Base-by-base conservation (phyloP, 2,329 filamentous ascomycete genomes). In the Penicillium griseofulvum region DNA sequence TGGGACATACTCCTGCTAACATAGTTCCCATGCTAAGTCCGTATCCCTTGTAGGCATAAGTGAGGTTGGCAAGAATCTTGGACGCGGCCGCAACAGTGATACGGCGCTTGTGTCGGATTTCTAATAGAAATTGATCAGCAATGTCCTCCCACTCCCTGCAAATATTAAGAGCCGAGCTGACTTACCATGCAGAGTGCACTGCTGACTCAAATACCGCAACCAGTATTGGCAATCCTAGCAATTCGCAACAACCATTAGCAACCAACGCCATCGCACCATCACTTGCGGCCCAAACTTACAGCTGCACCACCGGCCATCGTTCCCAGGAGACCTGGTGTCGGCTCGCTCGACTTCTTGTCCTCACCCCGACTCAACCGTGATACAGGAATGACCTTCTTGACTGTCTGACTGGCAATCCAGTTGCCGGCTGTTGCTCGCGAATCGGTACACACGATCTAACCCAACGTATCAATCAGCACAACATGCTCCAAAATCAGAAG, bases 331-430 rank as follows among this genome's bases (percentile, higher is more conserved):
- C 72, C 72, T 17, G 72, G 72, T 22, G 67, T 68, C 16, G 72
- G 71, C 4, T 64, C 64, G 54, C 68, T 65, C 8, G 66, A 57
- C 14, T 65, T 59, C 66, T 72, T 73, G 60, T 74, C 71, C 57
- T 72, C 69, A 49, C 68, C 70, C 50, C 71, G 67, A 55, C 71
- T 74, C 70, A 74, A 65, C 54, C 71, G 69, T 52, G 72, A 74
- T 37, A 74, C 72, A 26, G 72, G 72, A 72, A 99, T 97, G 66
- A 99, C 94, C 84, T 99, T 99, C 87, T 99, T 99, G 72, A 99
- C 94, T 51, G 94, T 99, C 83, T 99, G 94, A 79, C 90, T 96
- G 64, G 94, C 94, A 78, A 99, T 99, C 94, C 94, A 99, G 84
- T 94, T 95, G 70, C 94, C 94, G 29, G 94, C 93, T 45, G 94